phyloP scores from a whole-genome alignment of 129 eudicot species.

The Centella asiatica region DNA sequence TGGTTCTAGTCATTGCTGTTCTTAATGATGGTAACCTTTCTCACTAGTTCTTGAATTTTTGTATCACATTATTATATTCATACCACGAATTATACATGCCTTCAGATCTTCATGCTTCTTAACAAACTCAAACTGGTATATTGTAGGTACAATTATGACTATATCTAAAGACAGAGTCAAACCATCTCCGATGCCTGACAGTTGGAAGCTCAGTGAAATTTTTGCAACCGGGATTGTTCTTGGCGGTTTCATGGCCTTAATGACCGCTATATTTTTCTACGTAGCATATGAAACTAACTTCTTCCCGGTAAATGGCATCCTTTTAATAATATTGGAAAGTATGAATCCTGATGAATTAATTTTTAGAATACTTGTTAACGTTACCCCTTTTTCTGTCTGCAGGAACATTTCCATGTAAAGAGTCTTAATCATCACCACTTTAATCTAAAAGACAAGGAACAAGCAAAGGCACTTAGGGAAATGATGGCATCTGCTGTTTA shows the following conservation, averaged over 20 bases:
- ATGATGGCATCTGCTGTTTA: conserved; percentile 14
- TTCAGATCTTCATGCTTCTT: not conserved
- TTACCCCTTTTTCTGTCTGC: not conserved
- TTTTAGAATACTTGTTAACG: not conserved
- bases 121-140: not conserved
- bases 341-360: not conserved
- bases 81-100: no score
- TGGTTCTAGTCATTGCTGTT: conserved; percentile 53
- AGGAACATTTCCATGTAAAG: conserved; percentile 6
- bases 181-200: conserved; percentile 12
- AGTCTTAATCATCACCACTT: not conserved
- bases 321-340: not conserved
- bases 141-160: conserved; percentile 14
- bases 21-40: conserved; percentile 37
- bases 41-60: not conserved
- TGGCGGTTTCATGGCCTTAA: conserved; percentile 13
- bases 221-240: conserved; percentile 15
- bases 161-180: conserved; percentile 14
- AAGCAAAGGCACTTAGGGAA: not conserved
- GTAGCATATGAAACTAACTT: conserved; percentile 9
- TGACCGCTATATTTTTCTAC: conserved; percentile 10
- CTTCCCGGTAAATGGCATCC: conserved; percentile 5
- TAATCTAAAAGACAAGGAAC: not conserved
- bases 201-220: conserved; percentile 15
- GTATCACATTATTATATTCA: no score